These are phyloP conservation scores for Syzygium aqueum DNA, from an alignment of 345 rosid species.

Conservation along the genomic window DNA sequence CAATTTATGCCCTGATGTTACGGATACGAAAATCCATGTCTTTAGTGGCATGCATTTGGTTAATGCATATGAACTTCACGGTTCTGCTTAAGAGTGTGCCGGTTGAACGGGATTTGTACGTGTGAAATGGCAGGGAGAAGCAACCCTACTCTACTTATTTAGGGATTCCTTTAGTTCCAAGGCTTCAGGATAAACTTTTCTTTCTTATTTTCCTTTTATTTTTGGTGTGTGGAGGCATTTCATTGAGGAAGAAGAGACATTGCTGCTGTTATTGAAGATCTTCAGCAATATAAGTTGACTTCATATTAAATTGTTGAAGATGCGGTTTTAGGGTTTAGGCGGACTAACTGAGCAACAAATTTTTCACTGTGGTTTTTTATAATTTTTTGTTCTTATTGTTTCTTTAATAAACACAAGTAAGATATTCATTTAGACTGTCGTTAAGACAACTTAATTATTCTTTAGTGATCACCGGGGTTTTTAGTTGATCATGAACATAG, in stretches of 20 bases:
- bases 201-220: not conserved
- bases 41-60: not conserved
- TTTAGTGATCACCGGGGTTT: not conserved
- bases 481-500: not conserved
- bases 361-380: not conserved
- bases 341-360: not conserved
- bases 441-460: not conserved
- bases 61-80: not conserved
- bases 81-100: not conserved
- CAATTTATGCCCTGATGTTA: not conserved
- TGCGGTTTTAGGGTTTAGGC: not conserved
- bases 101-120: not conserved
- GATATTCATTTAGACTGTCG: not conserved
- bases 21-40: not conserved
- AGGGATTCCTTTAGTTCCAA: not conserved
- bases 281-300: not conserved
- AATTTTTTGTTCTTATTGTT: not conserved
- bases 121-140: not conserved
- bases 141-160: not conserved
- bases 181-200: not conserved
- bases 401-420: not conserved
- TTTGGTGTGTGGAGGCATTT: not conserved
- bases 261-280: not conserved
- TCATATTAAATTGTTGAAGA: not conserved
- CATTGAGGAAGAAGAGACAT: not conserved